Base-by-base conservation (phyloP, 2,329 filamentous ascomycete genomes). In the Bipolaris oryzae region DNA sequence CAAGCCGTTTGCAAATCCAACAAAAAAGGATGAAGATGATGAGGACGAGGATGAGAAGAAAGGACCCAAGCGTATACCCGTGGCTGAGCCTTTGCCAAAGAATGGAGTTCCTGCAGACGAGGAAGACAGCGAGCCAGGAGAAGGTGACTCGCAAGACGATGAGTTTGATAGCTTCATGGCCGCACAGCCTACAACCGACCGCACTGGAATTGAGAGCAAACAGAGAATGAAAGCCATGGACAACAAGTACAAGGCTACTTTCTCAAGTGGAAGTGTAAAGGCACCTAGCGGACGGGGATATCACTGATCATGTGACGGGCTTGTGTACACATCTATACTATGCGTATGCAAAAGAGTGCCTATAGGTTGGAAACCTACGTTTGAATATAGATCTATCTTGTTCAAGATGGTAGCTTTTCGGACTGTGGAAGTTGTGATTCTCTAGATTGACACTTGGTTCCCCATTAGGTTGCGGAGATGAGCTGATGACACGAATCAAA, bases 151-250 rank as follows among this genome's bases (percentile, higher is more conserved):
- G 15, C 58, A 62, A 31, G 89, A 95, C 51, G 89, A 90, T 44
- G 89, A 92, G 47, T 96, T 98, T 71, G 94, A 98, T 71, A 89
- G 89, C 64, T 96, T 99, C 75, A 96, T 97, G 71, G 87, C 93
- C 66, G 94, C 95, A 0, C 94, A 91, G 3, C 92, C 92, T 0
- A 86, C 96, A 16, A 97, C 93, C 0, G 94, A 97, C 74, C 86
- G 89, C 52, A 90, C 90, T 11, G 94, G 94, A 0, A 88, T 89
- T 42, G 79, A 82, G 38, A 84, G 85, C 2, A 87, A 85, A 64
- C 82, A 89, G 73, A 79, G 82, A 41, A 64, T 65, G 49, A 80
- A 83, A 58, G 81, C 79, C 45, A 52, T 74, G 57, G 68, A 70
- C 45, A 55, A 53, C 20, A 73, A 65, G 50, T 58, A 65, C 34